Conservation (phyloP, 2,329 filamentous ascomycete genomes). For the Fragosphaeria purpurea region DNA sequence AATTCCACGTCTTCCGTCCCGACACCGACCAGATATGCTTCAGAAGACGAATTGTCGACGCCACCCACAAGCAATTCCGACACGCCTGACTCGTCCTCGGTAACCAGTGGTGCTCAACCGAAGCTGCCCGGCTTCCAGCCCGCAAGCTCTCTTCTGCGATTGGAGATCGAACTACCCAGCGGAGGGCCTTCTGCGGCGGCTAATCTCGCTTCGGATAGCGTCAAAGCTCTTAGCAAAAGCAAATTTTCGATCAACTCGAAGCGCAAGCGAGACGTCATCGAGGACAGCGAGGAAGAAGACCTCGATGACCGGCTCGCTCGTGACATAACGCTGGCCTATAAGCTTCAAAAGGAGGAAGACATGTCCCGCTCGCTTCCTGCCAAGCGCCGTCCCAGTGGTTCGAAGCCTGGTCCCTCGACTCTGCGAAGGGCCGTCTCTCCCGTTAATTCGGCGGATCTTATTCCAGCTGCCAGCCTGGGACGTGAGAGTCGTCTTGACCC, state of each 20-base stretch:
- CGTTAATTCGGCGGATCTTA: too few species aligned
- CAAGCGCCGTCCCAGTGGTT: too few species aligned
- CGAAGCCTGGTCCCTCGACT: too few species aligned
- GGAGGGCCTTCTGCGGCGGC: constrained; percentile 8
- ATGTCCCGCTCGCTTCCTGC: background rate
- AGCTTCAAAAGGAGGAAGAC: constrained; percentile 42
- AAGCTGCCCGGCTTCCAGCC: constrained; percentile 10
- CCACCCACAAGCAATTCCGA: constrained; percentile 32
- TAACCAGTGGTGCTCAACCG: constrained; percentile 9
- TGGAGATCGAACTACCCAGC: constrained; percentile 26
- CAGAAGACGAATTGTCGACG: constrained; percentile 31
- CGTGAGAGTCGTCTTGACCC: too few species aligned
- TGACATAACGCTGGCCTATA: constrained; percentile 44
- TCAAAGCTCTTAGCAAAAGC: constrained; percentile 37
- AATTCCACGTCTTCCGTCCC: constrained; percentile 26
- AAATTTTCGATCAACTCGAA: constrained; percentile 36
- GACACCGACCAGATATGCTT: constrained; percentile 23
- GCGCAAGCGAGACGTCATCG: constrained; percentile 33
- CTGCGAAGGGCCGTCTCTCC: too few species aligned
- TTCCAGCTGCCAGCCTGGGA: too few species aligned
- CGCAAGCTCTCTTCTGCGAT: constrained; percentile 15
- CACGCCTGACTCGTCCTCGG: constrained; percentile 25
- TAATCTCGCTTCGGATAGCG: constrained; percentile 34
- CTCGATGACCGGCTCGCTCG: constrained; percentile 20
- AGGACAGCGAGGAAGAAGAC: constrained; percentile 32